Evolutionary conservation across 2,329 filamentous ascomycete species (phyloP).

Genomic region (Hymenotorrendiella dingleyae): DNA sequence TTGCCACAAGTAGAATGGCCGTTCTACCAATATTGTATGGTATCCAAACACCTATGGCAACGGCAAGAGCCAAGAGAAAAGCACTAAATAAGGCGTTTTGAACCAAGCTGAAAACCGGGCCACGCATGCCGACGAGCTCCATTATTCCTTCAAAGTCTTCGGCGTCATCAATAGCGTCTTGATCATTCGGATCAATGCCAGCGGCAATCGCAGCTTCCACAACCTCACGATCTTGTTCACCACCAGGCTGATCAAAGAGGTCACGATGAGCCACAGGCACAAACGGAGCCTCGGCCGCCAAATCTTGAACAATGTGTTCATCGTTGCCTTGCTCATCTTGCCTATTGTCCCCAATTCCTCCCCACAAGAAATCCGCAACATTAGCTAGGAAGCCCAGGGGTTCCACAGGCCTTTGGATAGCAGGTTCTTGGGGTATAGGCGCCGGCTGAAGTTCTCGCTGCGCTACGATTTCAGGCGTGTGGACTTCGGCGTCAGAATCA

Average conservation of each 20-base stretch:
- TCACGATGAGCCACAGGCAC: slow-evolving; percentile 37
- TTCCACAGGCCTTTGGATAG: slow-evolving; percentile 14
- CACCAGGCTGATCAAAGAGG: slow-evolving; percentile 19
- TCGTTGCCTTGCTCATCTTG: slow-evolving; percentile 45
- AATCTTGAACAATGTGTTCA: slow-evolving; percentile 53
- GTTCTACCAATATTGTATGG: slow-evolving; percentile 90
- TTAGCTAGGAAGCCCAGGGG: slow-evolving; percentile 36
- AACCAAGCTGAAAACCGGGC: slow-evolving; percentile 79
- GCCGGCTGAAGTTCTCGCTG: slow-evolving; percentile 15
- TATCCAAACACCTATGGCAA: slow-evolving; percentile 79
- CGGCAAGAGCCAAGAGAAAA: slow-evolving; percentile 79
- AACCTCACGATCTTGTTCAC: slow-evolving; percentile 49
- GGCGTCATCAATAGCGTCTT: slow-evolving; percentile 72
- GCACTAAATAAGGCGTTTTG: slow-evolving; percentile 95
- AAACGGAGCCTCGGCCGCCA: slow-evolving; percentile 55
- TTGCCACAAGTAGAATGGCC: slow-evolving; percentile 71
- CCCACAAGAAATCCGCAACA: slow-evolving; percentile 58
- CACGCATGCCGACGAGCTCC: slow-evolving; percentile 94
- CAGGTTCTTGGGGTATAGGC: slow-evolving; percentile 13
- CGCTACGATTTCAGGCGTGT: slow-evolving; percentile 11
- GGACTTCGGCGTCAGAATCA: slow-evolving; percentile 16
- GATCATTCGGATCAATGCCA: slow-evolving; percentile 69
- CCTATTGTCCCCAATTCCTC: slow-evolving; percentile 40
- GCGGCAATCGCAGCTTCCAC: slow-evolving; percentile 60
- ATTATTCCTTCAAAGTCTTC: slow-evolving; percentile 96